Base-by-base conservation (phyloP, 352 stramenopile genomes). In the Phytophthora cryptogea region DNA sequence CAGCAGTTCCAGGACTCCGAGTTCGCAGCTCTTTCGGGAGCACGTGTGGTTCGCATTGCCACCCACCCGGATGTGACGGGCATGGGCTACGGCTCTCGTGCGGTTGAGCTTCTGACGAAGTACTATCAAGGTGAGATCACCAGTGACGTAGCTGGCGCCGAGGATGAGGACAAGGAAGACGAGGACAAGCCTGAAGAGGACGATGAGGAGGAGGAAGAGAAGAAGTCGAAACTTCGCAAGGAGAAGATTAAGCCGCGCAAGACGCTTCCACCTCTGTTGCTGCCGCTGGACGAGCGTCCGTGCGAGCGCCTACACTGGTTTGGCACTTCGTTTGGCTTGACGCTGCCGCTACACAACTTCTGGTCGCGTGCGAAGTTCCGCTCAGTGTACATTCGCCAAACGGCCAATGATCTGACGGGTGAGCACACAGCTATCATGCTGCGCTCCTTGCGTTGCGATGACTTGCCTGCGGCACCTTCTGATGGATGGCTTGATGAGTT, bases 1-100 rank as follows among this genome's bases (percentile, higher is more conserved):
- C 98, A 99, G 76, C 98, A 99, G 78, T 99, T 99, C 82, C 96
- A 99, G 73, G 97, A 99, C 80, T 92, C 86, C 14, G 97, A 99
- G 44, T 99, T 99, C 71, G 96, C 95, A 20, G 80, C 94, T 60
- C 89, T 99, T 14, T 98, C 92, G 27, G 98, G 98, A 33, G 97
- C 96, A 3, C 89, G 98, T 46, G 85, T 99, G 35, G 98, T 99
- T 35, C 91, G 98, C 41, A 98, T 99, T 59, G 97, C 98, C 8
- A 98, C 98, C 27, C 96, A 99, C 70, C 97, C 97, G 5, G 96
- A 98, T 43, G 95, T 98, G 26, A 94, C 82, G 35, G 80, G 91
- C 42, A 99, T 99, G 94, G 98, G 98, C 55, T 99, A 99, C 77
- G 98, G 97, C 26, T 96, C 94, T 32, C 82, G 97, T 30, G 95